Percentiles rank a stretch among this genome's conserved stretches.
These are phyloP conservation scores for Kluyveromyces siamensis DNA, from an alignment of 805 yeast genomes.

Conservation along the genomic window DNA sequence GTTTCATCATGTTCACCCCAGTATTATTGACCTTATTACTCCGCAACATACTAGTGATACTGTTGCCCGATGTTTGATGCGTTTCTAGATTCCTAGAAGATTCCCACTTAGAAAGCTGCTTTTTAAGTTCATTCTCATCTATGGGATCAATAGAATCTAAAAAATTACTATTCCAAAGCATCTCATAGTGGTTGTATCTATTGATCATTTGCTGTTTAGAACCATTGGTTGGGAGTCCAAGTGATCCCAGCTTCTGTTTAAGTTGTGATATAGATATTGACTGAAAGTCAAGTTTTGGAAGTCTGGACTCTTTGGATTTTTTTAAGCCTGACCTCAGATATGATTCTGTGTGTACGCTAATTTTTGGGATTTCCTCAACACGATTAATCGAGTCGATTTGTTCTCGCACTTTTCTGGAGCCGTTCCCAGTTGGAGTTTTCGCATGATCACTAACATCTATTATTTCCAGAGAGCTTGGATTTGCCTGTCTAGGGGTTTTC, in stretches of 20 bases:
- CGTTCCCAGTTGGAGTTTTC: not conserved
- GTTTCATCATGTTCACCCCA: conserved; percentile 23
- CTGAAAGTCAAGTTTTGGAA: conserved; percentile 58
- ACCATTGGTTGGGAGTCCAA: conserved; percentile 56
- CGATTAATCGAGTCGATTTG: not conserved
- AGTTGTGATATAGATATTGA: conserved; percentile 51
- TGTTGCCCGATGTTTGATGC: conserved; percentile 14
- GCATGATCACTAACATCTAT: not conserved
- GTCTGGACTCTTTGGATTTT: conserved; percentile 28
- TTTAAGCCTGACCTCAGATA: conserved; percentile 35
- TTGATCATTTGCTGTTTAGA: conserved; percentile 52
- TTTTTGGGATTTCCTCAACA: not conserved
- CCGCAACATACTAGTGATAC: conserved; percentile 20
- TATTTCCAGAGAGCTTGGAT: not conserved
- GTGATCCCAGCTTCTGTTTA: conserved; percentile 45
- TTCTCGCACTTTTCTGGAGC: not conserved
- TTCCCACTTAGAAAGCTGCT: conserved; percentile 63
- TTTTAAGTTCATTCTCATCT: conserved; percentile 43
- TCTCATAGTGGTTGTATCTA: conserved; percentile 69
- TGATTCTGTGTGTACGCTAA: conserved; percentile 45
- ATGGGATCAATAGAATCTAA: conserved; percentile 62
- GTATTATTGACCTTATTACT: conserved; percentile 36
- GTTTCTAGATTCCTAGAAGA: conserved; percentile 17
- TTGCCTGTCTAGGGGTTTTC: conserved; percentile 11
- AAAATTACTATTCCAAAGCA: conserved; percentile 68